phyloP scores from a whole-genome alignment of 805 yeast genomes.

The Myxozyma udenii region DNA sequence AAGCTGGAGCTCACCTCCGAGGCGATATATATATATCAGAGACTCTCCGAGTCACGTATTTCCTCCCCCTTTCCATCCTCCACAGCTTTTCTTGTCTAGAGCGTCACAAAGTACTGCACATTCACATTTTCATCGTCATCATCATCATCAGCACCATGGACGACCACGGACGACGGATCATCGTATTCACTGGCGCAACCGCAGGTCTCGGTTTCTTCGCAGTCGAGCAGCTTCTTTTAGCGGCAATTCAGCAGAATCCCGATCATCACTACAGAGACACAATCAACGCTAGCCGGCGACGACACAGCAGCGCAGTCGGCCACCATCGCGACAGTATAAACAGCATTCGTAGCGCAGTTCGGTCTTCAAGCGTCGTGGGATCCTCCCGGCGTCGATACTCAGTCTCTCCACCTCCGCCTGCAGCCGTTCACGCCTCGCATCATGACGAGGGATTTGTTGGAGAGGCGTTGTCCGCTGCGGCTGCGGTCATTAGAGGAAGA shows the following conservation, averaged over 20 bases:
- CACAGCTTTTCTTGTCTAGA: too few relatives aligned
- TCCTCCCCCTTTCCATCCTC: too few relatives aligned
- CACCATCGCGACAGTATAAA: neutral
- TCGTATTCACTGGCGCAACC: slow-evolving; percentile 27
- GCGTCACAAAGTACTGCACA: too few relatives aligned
- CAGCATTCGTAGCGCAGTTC: neutral
- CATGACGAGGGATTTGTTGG: too few relatives aligned
- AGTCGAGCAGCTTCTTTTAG: slow-evolving; percentile 18
- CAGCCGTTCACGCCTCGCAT: neutral
- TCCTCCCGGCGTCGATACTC: neutral
- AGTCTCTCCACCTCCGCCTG: too few relatives aligned
- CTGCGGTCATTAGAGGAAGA: neutral
- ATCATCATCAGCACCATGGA: slow-evolving; percentile 30
- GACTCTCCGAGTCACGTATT: too few relatives aligned
- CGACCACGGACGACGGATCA: slow-evolving; percentile 29
- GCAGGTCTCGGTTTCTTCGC: slow-evolving; percentile 21
- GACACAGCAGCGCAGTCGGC: neutral
- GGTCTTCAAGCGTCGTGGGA: neutral
- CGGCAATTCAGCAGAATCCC: too few relatives aligned
- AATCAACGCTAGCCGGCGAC: neutral
- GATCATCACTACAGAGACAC: too few relatives aligned
- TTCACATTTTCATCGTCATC: too few relatives aligned
- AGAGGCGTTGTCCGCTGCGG: too few relatives aligned
- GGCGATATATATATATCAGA: too few relatives aligned
- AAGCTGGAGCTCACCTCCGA: too few relatives aligned